These are phyloP conservation scores for Prototheca cutis DNA, from an alignment of 163 green algal genomes.

Conservation along the genomic window DNA sequence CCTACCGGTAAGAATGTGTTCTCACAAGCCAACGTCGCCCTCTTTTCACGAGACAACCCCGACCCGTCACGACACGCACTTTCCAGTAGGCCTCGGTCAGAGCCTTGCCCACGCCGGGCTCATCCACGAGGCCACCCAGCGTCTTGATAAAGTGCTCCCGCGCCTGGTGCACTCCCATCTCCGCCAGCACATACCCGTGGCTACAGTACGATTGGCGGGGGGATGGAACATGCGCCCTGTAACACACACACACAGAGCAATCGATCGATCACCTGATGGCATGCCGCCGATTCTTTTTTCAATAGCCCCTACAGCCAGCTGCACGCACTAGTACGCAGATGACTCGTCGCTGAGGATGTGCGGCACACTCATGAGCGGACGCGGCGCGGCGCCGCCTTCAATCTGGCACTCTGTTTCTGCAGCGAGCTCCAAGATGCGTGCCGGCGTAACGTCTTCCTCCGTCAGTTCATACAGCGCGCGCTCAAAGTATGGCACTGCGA, in stretches of 20 bases:
- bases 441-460: slow-evolving; percentile 52
- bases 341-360: slow-evolving; percentile 67
- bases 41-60: no score
- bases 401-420: slow-evolving; percentile 50
- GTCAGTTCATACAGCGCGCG: slow-evolving; percentile 70
- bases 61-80: not conserved
- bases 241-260: not conserved
- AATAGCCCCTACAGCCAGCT: not conserved
- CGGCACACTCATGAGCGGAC: slow-evolving; percentile 59
- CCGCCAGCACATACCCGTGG: slow-evolving; percentile 48
- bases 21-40: not conserved
- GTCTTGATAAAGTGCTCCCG: slow-evolving; percentile 52
- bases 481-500: slow-evolving; percentile 77
- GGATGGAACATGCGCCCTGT: not conserved
- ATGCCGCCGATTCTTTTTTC: no score
- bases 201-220: not conserved
- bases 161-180: slow-evolving; percentile 69
- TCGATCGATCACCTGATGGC: not conserved
- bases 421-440: slow-evolving; percentile 48
- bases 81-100: slow-evolving; percentile 9
- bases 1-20: not conserved
- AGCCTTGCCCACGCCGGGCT: slow-evolving; percentile 29
- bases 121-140: slow-evolving; percentile 54
- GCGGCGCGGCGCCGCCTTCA: slow-evolving; percentile 22
- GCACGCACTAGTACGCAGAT: slow-evolving; percentile 41